A percentile compares a stretch with the other conserved stretches of the same genome.
These are phyloP conservation scores for Daedalea quercina DNA, from an alignment of 768 basidiomycete species.

Conservation along the genomic window DNA sequence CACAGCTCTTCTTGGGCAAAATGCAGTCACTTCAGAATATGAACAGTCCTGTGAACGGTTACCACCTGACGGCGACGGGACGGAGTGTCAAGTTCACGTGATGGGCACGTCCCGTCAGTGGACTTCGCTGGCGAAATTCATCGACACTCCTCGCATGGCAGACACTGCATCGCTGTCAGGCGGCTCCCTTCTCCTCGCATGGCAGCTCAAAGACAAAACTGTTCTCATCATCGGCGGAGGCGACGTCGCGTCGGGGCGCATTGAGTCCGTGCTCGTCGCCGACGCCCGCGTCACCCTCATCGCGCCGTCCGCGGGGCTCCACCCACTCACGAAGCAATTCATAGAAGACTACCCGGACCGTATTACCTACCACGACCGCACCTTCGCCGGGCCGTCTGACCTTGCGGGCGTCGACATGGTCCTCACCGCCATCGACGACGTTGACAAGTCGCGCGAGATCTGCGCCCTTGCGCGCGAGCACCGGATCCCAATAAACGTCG, in stretches of 20 bases:
- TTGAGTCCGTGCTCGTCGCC: conserved; percentile 78
- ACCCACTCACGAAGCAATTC: conserved; percentile 47
- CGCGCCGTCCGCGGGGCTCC: conserved; percentile 61
- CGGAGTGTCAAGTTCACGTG: too few relatives aligned
- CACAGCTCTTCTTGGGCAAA: too few relatives aligned
- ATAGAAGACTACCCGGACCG: conserved; percentile 41
- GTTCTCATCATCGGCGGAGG: conserved; percentile 95
- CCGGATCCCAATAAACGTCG: conserved; percentile 88
- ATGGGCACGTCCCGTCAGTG: too few relatives aligned
- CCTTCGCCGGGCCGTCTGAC: conserved; percentile 60
- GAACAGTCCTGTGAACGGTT: too few relatives aligned
- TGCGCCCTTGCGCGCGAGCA: conserved; percentile 57
- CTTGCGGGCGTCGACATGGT: conserved; percentile 76
- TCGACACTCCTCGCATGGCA: neutral
- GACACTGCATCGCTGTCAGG: conserved; percentile 31
- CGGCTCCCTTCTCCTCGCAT: conserved; percentile 84
- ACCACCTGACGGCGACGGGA: too few relatives aligned
- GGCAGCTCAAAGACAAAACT: conserved; percentile 79
- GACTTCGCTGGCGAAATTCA: neutral
- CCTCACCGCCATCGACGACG: conserved; percentile 88
- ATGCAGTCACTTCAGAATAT: too few relatives aligned
- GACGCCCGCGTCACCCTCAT: conserved; percentile 77
- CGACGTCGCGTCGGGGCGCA: conserved; percentile 81
- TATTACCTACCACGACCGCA: conserved; percentile 67
- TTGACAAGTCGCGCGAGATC: conserved; percentile 64